These are phyloP conservation scores for Pichia sp. DNA, from an alignment of 1,139 yeast species.

Conservation along the genomic window DNA sequence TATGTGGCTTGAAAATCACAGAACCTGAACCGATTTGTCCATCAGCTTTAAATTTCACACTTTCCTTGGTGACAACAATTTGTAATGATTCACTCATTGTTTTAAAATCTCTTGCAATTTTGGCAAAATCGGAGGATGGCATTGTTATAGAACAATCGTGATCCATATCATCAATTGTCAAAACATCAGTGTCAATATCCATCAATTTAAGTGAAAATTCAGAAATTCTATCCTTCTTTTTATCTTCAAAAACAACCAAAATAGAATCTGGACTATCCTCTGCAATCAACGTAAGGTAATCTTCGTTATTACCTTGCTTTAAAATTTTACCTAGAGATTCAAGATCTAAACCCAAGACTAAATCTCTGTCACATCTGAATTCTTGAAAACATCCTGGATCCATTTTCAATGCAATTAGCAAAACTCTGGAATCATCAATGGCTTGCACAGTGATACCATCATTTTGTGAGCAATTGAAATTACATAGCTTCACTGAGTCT, in stretches of 20 bases:
- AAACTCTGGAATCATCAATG: conserved; percentile 94
- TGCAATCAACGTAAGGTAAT: conserved; percentile 79
- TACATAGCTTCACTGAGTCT: conserved; percentile 90
- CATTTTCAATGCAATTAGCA: conserved; percentile 79
- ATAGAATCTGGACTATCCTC: conserved; percentile 87
- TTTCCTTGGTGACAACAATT: conserved; percentile 83
- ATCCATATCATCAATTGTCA: conserved; percentile 90
- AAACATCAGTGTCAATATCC: conserved; percentile 94
- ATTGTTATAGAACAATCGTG: conserved; percentile 79
- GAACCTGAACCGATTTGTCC: conserved; percentile 92
- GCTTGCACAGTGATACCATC: conserved; percentile 92
- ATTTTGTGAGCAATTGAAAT: conserved; percentile 90
- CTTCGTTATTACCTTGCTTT: conserved; percentile 87
- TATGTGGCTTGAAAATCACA: conserved; percentile 76
- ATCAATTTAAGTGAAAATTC: conserved; percentile 88
- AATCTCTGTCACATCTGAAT: conserved; percentile 92
- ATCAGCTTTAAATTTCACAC: conserved; percentile 81
- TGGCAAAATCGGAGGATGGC: conserved; percentile 86
- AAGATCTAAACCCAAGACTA: conserved; percentile 87
- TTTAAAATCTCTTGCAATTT: conserved; percentile 81
- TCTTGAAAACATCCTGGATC: conserved; percentile 88
- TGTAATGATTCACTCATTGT: conserved; percentile 82
- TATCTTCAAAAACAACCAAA: conserved; percentile 81
- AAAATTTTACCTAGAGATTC: conserved; percentile 80
- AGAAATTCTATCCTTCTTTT: conserved; percentile 81